Conservation (phyloP, 306 rosid species). For the Dryas drummondii region DNA sequence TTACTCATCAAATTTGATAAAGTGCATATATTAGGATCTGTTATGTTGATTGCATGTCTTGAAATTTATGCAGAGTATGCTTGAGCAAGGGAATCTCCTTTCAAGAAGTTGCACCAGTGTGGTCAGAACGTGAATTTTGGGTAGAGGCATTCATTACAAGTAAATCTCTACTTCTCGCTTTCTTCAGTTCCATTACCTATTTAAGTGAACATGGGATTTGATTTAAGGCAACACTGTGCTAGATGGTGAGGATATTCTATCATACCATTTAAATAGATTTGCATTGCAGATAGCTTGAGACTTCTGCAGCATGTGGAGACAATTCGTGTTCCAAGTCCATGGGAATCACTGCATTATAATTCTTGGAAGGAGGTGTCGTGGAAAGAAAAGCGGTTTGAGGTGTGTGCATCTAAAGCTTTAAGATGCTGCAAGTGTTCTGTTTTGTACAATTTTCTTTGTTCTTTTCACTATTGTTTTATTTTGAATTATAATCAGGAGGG, state of each 20-base stretch:
- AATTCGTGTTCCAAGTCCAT: conserved; percentile 55
- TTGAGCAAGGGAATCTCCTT: conserved; percentile 64
- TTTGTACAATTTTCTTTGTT: background rate
- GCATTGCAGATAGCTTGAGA: conserved; percentile 73
- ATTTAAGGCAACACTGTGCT: background rate
- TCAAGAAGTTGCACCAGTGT: conserved; percentile 76
- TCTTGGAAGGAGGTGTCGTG: conserved; percentile 69
- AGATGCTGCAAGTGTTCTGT: background rate
- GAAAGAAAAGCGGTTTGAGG: conserved; percentile 71
- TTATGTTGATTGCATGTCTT: conserved; percentile 16
- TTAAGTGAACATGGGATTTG: background rate
- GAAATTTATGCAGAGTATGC: conserved; percentile 55
- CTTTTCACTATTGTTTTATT: conserved; percentile 17
- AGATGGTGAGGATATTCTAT: background rate
- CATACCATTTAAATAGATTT: conserved; percentile 16
- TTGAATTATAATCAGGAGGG: conserved; percentile 45
- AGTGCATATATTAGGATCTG: conserved; percentile 8
- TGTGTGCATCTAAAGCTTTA: conserved; percentile 10
- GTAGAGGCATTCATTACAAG: conserved; percentile 90
- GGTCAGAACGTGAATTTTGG: conserved; percentile 74
- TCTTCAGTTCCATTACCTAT: conserved; percentile 13
- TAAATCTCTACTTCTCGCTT: conserved; percentile 30
- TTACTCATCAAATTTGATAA: background rate
- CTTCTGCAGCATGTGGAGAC: conserved; percentile 69
- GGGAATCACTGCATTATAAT: conserved; percentile 59